Evolutionary conservation across 208 protist species (phyloP), one percentile per base, ranked within the genome.

Genomic region (Trypanosoma avium): DNA sequence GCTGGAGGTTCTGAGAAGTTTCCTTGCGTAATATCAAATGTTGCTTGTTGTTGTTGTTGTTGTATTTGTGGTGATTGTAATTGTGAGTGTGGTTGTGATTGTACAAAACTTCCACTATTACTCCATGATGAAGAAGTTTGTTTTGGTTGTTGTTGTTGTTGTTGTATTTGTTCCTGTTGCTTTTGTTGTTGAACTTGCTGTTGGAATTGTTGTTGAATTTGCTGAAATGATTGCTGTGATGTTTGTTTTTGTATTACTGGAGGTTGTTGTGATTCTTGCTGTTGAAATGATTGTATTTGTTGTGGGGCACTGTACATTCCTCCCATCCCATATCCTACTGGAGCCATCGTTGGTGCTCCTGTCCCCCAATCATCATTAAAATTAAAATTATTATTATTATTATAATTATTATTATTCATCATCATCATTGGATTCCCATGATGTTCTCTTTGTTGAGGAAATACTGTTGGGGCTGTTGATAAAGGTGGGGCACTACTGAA

Each of bases 1-100:
- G 62, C 40, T 47, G 22, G n/a, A n/a, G n/a, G n/a, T n/a, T n/a
- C n/a, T 9, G 50, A 29, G 22, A 65, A 26, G 55, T 15, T 40
- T 53, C 49, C 49, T 10, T 50, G 22, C 63, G 81, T 71, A 67
- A 90, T 84, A 69, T 90, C 76, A 60, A 84, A 67, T 22, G 42
- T 67, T 6, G 48, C 49, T 52, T 75, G 55, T 24, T 70, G 27
- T 19, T 26, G 57, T 64, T 61, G 48, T 61, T 67, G 64, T 72
- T 65, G 52, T 75, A 64, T 33, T 72, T 63, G 55, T 70, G 55
- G 61, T 76, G 68, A 29, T 71, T 65, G 46, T 81, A 79, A 38
- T 35, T 40, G 5, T 57, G 81, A 26, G 81, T 81, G 36, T 59
- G 55, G 26, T 69, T 81, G 68, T 84, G 67, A 48, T 30, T 61